Evolutionary conservation across 2,329 filamentous ascomycete species (phyloP).

Genomic region (Kalaharituber pfeilii): DNA sequence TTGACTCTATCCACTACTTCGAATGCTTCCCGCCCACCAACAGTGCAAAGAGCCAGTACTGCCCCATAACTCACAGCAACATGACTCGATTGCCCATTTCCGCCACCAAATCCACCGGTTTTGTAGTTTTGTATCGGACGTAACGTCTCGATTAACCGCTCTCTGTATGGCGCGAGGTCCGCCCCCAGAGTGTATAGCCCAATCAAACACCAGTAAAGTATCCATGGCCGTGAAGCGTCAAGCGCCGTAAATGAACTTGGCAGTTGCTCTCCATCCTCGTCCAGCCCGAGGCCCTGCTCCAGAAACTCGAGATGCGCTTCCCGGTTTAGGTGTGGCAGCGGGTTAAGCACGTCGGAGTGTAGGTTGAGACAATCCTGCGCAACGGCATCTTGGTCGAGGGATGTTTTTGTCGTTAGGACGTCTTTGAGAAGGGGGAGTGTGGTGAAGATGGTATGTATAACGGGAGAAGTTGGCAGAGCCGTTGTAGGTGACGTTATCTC

Average conservation of each 20-base stretch:
- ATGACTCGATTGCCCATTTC: conserved; percentile 80
- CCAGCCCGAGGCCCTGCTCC: conserved; percentile 34
- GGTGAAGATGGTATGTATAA: conserved; percentile 41
- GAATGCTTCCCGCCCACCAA: conserved; percentile 57
- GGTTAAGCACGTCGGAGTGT: conserved; percentile 42
- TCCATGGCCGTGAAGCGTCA: conserved; percentile 83
- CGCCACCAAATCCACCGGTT: conserved; percentile 75
- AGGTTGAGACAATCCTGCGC: conserved; percentile 51
- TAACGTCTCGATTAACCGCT: conserved; percentile 55
- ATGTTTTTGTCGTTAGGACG: conserved; percentile 48
- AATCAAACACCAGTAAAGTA: conserved; percentile 79
- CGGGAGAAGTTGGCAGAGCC: conserved; percentile 4
- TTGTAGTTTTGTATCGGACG: conserved; percentile 58
- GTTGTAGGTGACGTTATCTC: neutral
- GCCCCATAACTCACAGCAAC: conserved; percentile 77
- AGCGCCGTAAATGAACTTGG: conserved; percentile 50
- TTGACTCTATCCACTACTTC: conserved; percentile 60
- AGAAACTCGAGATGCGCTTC: conserved; percentile 45
- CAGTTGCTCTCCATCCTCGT: conserved; percentile 8
- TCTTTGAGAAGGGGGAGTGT: conserved; percentile 47
- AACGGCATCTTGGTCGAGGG: conserved; percentile 49
- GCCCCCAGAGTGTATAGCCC: conserved; percentile 60
- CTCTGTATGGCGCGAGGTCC: conserved; percentile 47
- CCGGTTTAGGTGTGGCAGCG: conserved; percentile 57
- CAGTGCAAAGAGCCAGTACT: conserved; percentile 58